Conservation (phyloP, 2,329 filamentous ascomycete species). For the Orbilia oligospora region DNA sequence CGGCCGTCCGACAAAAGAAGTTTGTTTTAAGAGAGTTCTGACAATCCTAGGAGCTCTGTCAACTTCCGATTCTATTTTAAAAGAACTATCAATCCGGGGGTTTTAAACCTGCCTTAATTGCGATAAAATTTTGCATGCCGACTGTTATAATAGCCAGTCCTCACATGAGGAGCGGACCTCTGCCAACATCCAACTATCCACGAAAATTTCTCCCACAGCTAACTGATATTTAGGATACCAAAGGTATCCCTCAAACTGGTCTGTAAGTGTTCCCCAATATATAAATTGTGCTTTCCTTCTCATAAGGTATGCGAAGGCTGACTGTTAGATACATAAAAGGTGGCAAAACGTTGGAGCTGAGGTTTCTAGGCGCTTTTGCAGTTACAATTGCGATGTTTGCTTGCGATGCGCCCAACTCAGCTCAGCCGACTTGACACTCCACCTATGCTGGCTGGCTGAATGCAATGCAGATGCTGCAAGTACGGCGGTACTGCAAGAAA, state of each 20-base stretch:
- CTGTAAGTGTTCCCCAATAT: constrained; percentile 4
- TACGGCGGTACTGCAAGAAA: neutral
- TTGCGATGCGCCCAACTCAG: neutral
- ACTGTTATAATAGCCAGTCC: too few species aligned
- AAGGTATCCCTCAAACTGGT: neutral
- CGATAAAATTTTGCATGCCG: too few species aligned
- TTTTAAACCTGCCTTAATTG: neutral
- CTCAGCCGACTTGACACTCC: neutral
- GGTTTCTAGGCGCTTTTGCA: neutral
- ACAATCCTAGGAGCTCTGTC: too few species aligned
- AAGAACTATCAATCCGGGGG: neutral
- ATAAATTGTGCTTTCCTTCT: neutral
- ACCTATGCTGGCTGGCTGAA: neutral
- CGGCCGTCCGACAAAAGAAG: neutral
- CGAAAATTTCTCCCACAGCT: too few species aligned
- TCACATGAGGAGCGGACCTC: too few species aligned
- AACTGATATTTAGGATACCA: too few species aligned
- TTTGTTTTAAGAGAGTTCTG: neutral
- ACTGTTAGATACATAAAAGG: neutral
- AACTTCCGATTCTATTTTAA: neutral
- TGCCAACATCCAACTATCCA: neutral
- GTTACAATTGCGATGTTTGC: neutral
- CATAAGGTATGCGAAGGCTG: neutral
- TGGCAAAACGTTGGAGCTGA: constrained; percentile 6
- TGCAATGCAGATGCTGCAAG: neutral